phyloP scores from a whole-genome alignment of 371 early-diverging fungal genomes.

The Synchytrium microbalum region DNA sequence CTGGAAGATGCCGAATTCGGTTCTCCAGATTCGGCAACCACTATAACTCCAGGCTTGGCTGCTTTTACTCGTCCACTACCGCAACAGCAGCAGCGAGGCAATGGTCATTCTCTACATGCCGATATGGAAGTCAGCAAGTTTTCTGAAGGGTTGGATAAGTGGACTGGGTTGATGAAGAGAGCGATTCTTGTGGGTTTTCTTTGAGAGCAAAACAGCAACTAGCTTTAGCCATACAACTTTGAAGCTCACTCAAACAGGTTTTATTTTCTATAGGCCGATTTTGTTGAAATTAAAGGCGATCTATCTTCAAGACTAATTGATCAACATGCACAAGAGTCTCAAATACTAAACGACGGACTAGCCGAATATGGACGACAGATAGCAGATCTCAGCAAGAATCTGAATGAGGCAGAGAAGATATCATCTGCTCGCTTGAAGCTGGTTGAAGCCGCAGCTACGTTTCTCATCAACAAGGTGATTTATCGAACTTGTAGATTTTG shows the following conservation, averaged over 20 bases:
- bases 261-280: constrained; percentile 25
- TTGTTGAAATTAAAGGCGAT: constrained; percentile 12
- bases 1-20: neutral
- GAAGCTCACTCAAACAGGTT: constrained; percentile 3
- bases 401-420: constrained; percentile 10
- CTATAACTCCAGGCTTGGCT: neutral
- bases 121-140: neutral
- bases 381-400: constrained; percentile 9
- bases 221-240: neutral
- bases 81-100: neutral
- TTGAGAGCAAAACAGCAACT: neutral
- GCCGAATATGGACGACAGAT: constrained; percentile 17
- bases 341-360: constrained; percentile 12
- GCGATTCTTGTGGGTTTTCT: constrained; percentile 21
- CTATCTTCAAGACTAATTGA: constrained; percentile 12
- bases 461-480: constrained; percentile 19
- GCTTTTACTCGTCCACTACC: neutral
- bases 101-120: neutral
- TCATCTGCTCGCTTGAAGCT: constrained; percentile 10
- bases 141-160: constrained; percentile 18
- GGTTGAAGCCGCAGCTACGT: constrained; percentile 13
- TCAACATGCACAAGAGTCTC: constrained; percentile 11
- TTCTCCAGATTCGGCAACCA: neutral
- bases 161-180: constrained; percentile 22
- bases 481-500: neutral